Percentiles rank a stretch among this genome's conserved stretches.
phyloP scores from a whole-genome alignment of 2,329 filamentous ascomycete species.

The Microcera coccophila region DNA sequence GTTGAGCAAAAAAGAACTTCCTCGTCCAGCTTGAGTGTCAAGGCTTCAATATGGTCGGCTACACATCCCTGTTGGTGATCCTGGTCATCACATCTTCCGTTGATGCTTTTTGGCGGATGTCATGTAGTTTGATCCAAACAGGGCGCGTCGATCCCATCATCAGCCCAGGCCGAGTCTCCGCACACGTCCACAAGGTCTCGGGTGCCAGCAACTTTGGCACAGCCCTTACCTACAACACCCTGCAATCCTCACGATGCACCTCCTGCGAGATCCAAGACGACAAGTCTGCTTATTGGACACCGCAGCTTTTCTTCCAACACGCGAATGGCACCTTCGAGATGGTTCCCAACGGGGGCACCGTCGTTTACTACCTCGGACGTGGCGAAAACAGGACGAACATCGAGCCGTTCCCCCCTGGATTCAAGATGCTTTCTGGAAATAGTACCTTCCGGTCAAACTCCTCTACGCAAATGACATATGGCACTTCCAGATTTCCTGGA shows the following conservation, averaged over 20 bases:
- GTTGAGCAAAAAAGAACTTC: too few relatives aligned
- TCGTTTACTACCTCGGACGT: conserved; percentile 22
- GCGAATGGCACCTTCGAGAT: conserved; percentile 21
- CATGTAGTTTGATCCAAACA: conserved; percentile 21
- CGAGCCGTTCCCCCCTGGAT: conserved; percentile 21
- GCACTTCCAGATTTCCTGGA: conserved; percentile 6
- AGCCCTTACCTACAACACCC: conserved; percentile 10
- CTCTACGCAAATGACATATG: conserved; percentile 19
- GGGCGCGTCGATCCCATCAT: conserved; percentile 21
- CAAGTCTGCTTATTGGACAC: conserved; percentile 25
- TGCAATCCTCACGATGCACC: conserved; percentile 19
- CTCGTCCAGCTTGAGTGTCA: background rate
- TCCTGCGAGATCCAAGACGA: conserved; percentile 23
- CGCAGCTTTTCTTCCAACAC: conserved; percentile 21
- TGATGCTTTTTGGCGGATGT: conserved; percentile 24
- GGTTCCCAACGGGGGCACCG: conserved; percentile 20
- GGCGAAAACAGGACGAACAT: conserved; percentile 21
- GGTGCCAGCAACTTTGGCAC: conserved; percentile 22
- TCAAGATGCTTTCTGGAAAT: conserved; percentile 21
- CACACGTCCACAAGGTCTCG: conserved; percentile 21
- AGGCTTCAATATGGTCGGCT: conserved; percentile 11
- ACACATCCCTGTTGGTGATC: conserved; percentile 7
- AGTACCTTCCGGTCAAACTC: conserved; percentile 14
- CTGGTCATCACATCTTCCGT: conserved; percentile 8
- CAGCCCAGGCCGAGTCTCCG: conserved; percentile 16